A percentile compares a stretch with the other conserved stretches of the same genome.
Conservation (phyloP, 139 green algal genomes). For the Closterium sp. region DNA sequence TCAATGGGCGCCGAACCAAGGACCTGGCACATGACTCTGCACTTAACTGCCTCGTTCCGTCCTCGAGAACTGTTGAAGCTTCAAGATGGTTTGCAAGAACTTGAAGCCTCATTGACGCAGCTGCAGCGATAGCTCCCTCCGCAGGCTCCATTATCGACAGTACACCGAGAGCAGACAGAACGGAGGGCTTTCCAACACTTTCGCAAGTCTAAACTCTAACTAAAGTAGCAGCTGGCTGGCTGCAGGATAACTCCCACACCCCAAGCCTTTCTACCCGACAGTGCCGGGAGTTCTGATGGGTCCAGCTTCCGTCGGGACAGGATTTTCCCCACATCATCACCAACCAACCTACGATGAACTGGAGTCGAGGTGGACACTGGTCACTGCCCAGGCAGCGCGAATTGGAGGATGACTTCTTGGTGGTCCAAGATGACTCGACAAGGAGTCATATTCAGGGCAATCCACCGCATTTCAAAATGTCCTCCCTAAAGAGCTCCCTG, state of each 20-base stretch:
- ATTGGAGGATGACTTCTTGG: not conserved
- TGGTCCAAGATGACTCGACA: not conserved
- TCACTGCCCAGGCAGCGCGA: not conserved
- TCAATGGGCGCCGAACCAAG: not conserved
- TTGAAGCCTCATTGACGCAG: not conserved
- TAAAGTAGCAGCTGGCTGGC: not conserved
- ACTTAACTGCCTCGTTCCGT: not conserved
- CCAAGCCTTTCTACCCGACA: not conserved
- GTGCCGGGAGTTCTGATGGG: not conserved
- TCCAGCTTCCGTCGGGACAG: not conserved
- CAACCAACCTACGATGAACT: not conserved
- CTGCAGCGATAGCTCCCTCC: not conserved
- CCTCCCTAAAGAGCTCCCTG: no score
- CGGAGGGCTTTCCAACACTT: not conserved
- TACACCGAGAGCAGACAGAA: not conserved
- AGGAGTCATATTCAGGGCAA: not conserved
- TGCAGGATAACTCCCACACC: not conserved
- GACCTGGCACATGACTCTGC: conserved; percentile 8
- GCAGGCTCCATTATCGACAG: not conserved
- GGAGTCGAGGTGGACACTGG: not conserved
- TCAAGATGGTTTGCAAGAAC: conserved; percentile 3
- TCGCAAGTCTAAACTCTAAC: not conserved
- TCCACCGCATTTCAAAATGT: not conserved
- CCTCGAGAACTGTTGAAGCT: not conserved
- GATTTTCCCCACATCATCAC: not conserved